Evolutionary conservation across 805 yeast species (phyloP).

Genomic region (Starmera caribaea): DNA sequence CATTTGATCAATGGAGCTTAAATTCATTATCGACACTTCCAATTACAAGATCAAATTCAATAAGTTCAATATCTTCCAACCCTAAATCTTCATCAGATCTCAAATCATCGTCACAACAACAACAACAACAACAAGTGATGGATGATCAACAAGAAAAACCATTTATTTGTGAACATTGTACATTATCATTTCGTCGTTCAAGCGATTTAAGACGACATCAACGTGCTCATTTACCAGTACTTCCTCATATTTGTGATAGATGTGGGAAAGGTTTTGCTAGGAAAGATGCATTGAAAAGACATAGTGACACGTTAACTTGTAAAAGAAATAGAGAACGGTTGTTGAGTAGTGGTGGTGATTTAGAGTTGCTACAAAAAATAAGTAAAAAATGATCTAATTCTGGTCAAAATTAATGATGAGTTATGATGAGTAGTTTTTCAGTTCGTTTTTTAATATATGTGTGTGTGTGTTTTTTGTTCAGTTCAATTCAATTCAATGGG

Average conservation of each 20-base stretch:
- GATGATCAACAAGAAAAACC: slow-evolving; percentile 23
- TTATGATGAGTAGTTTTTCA: background rate
- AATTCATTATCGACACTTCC: background rate
- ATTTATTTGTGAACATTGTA: slow-evolving; percentile 51
- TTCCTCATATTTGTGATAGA: slow-evolving; percentile 65
- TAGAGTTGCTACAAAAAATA: slow-evolving; percentile 12
- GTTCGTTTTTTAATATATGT: background rate
- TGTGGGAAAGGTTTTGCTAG: slow-evolving; percentile 83
- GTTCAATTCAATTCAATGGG: no score
- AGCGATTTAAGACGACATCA: slow-evolving; percentile 68
- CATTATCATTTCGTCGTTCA: slow-evolving; percentile 54
- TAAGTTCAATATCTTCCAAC: background rate
- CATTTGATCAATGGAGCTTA: background rate
- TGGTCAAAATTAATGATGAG: slow-evolving; percentile 16
- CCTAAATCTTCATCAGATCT: background rate
- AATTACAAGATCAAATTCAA: no score
- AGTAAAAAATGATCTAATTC: slow-evolving; percentile 6
- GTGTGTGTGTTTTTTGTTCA: no score
- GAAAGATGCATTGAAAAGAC: slow-evolving; percentile 74
- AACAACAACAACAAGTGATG: no score
- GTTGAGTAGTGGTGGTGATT: slow-evolving; percentile 25
- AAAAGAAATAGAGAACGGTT: slow-evolving; percentile 56
- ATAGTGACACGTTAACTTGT: slow-evolving; percentile 66
- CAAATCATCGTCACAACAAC: background rate
- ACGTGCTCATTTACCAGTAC: slow-evolving; percentile 59